These are phyloP conservation scores for Limonium bicolor DNA, from an alignment of 148 eudicot species.

Conservation along the genomic window DNA sequence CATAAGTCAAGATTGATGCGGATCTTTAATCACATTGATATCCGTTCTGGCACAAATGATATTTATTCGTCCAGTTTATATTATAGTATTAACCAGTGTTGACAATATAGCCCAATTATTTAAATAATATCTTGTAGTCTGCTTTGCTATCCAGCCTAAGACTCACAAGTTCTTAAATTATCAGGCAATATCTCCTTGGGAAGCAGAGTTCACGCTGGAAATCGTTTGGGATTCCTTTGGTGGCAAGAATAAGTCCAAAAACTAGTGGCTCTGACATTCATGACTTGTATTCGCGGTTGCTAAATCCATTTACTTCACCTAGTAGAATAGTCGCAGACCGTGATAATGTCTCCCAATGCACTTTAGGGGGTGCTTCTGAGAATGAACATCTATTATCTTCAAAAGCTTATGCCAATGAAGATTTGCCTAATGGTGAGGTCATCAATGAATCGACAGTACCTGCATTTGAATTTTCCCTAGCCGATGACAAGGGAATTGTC, in stretches of 20 bases:
- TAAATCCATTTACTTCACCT: slow-evolving; percentile 41
- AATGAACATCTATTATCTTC: slow-evolving; percentile 11
- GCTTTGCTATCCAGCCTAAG: no score
- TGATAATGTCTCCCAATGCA: slow-evolving; percentile 16
- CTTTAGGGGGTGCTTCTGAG: slow-evolving; percentile 15
- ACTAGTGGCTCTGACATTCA: slow-evolving; percentile 52
- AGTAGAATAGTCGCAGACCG: slow-evolving; percentile 17
- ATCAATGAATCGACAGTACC: slow-evolving; percentile 11
- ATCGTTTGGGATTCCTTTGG: slow-evolving; percentile 83
- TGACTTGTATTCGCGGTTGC: slow-evolving; percentile 38
- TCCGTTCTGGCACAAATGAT: no score
- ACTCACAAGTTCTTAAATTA: background rate
- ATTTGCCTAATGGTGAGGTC: slow-evolving; percentile 17
- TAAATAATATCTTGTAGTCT: no score
- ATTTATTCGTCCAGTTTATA: no score
- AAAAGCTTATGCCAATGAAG: slow-evolving; percentile 16
- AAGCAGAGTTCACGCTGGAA: slow-evolving; percentile 47
- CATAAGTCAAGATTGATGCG: no score
- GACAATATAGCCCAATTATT: no score
- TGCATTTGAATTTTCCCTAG: slow-evolving; percentile 45
- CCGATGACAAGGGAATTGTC: slow-evolving; percentile 58
- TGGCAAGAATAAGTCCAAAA: slow-evolving; percentile 27
- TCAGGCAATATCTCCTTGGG: slow-evolving; percentile 47
- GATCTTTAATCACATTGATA: no score
- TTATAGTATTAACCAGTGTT: no score